Evolutionary conservation across 1,284 basidiomycete genomes (phyloP), one percentile per base, ranked within the genome.

Genomic region (Amylostereum areolatum): DNA sequence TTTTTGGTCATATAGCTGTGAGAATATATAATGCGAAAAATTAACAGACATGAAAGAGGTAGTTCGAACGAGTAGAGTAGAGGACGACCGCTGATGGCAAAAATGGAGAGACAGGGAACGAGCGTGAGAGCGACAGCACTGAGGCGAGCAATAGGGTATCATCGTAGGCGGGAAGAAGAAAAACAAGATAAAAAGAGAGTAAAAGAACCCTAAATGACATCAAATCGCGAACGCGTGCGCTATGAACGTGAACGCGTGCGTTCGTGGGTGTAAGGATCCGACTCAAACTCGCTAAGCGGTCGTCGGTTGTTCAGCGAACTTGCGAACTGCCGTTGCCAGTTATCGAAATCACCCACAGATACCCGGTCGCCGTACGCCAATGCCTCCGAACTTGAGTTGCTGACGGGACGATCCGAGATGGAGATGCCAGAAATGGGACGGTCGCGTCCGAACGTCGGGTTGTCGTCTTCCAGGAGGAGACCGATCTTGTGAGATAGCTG

Each of bases 401-500:
- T 91, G 43, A 75, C 71, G 40, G 81, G 81, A 43, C 79, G 78
- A 53, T 78, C 79, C 11, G 80, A 81, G 33, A 78, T 67, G 29
- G 80, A 81, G 37, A 80, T 69, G 35, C 75, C 77, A 25, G 85
- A 89, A 50, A 83, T 68, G 30, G 82, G 85, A 50, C 82, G 73
- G 46, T 73, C 75, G 44, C 71, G 70, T 33, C 78, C 78, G 59
- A 84, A 89, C 3, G 78, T 71, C 30, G 85, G 79, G 57, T 89
- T 85, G 60, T 92, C 88, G 37, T 87, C 86, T 60, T 90, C 89
- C 46, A 92, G 76, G n/a, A 92, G 73, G 42, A 92, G 73, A 53
- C 83, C 85, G 57, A 92, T 90, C 74, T 91, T 91, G 66, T 90
- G 89, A 27, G 85, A 85, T 47, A 94, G 76, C 59, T 89, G 79